Percentiles rank a stretch among this genome's conserved stretches.
Evolutionary conservation across 2,329 filamentous ascomycete species (phyloP).

Genomic region (Fusarium mexicanum): DNA sequence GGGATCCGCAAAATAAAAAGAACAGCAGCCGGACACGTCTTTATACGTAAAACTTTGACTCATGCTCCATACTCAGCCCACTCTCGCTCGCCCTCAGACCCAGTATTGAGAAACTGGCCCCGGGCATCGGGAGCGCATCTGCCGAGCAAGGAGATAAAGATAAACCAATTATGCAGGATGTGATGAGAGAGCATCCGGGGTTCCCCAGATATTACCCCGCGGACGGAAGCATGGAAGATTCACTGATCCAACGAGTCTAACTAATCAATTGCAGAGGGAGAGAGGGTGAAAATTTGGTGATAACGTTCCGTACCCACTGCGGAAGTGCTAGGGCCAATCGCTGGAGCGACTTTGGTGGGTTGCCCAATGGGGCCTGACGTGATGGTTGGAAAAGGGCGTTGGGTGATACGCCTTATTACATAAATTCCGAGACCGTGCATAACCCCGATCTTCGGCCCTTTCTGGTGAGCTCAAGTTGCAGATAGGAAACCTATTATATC

Average conservation of each 20-base stretch:
- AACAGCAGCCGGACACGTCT: neutral
- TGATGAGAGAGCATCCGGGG: neutral
- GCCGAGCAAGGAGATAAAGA: neutral
- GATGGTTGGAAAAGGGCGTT: neutral
- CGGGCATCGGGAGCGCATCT: neutral
- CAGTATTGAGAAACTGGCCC: neutral
- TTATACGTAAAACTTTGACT: conserved; percentile 6
- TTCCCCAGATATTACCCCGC: conserved; percentile 3
- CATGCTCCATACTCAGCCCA: conserved; percentile 8
- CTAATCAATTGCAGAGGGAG: neutral
- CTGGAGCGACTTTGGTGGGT: neutral
- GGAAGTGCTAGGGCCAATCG: neutral
- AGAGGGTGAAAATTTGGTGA: neutral
- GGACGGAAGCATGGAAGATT: neutral
- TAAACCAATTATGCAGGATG: neutral
- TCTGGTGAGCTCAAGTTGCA: neutral
- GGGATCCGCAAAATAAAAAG: neutral
- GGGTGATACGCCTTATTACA: neutral
- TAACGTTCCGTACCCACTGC: neutral
- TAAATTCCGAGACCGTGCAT: neutral
- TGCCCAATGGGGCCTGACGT: neutral
- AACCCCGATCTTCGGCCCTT: neutral
- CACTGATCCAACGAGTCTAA: neutral
- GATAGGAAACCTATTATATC: neutral
- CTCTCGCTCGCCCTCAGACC: neutral